phyloP scores from a whole-genome alignment of 2,329 filamentous ascomycete species.

The Phialophora tarda region DNA sequence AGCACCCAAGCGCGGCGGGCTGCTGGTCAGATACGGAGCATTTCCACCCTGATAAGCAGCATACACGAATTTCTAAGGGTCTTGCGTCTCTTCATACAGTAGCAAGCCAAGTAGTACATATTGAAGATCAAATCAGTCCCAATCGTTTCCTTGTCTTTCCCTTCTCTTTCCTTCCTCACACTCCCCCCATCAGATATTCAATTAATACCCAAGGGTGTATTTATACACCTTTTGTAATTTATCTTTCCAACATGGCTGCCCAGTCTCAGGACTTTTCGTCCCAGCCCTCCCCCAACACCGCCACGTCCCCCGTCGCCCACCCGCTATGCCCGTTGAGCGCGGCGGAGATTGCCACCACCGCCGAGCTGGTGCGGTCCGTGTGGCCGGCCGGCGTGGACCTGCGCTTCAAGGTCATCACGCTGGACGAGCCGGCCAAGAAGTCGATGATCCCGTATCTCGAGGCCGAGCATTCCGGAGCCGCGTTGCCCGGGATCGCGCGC shows the following conservation, averaged over 20 bases:
- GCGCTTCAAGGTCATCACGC: conserved; percentile 69
- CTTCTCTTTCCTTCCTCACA: not conserved
- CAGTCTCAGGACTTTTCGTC: conserved; percentile 33
- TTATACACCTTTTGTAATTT: not conserved
- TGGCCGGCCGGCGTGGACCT: conserved; percentile 43
- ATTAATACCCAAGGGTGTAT: not conserved
- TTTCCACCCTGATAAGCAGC: conserved; percentile 3
- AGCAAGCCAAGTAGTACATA: not conserved
- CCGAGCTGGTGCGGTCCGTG: conserved; percentile 39
- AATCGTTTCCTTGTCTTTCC: not conserved
- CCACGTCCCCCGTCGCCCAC: conserved; percentile 37
- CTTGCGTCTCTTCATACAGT: not conserved
- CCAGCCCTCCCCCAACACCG: conserved; percentile 16
- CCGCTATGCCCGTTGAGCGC: conserved; percentile 42
- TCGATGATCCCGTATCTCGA: conserved; percentile 66
- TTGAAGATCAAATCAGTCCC: not conserved
- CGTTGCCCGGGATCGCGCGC: conserved; percentile 56
- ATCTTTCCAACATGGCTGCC: conserved; percentile 28
- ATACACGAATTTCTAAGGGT: not conserved
- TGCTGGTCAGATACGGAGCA: not conserved
- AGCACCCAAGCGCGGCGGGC: not conserved
- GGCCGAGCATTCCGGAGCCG: conserved; percentile 62
- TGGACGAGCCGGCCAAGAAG: conserved; percentile 68
- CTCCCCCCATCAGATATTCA: not conserved
- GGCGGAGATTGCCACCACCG: conserved; percentile 41